Conservation (phyloP, 768 basidiomycete species). For the Suillus clintonianus region DNA sequence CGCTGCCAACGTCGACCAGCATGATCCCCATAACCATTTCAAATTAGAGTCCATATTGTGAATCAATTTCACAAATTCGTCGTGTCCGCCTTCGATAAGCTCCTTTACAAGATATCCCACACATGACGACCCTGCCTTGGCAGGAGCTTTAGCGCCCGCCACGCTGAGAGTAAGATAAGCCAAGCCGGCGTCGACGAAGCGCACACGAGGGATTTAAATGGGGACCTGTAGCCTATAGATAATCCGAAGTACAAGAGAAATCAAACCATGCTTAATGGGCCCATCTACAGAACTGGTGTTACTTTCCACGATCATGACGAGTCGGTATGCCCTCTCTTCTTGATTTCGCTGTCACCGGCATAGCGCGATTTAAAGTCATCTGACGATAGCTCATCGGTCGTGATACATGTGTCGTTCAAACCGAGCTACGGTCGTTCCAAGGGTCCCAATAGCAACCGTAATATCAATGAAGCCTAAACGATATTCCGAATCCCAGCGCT, state of each 20-base stretch:
- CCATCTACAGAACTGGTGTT: no score
- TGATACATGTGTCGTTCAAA: not conserved
- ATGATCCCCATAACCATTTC: no score
- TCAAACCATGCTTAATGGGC: no score
- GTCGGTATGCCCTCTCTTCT: no score
- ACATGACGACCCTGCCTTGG: not conserved
- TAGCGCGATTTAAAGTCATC: no score
- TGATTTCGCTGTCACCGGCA: no score
- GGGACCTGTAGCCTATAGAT: no score
- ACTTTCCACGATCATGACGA: no score
- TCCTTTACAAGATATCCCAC: conserved; percentile 10
- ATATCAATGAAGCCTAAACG: not conserved
- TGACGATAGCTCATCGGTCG: not conserved
- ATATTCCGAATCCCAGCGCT: not conserved
- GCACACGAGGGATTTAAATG: conserved; percentile 8
- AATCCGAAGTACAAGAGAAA: no score
- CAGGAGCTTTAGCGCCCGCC: not conserved
- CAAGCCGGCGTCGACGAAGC: conserved; percentile 10
- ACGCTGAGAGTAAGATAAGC: not conserved
- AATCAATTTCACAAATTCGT: conserved; percentile 11
- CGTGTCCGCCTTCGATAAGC: not conserved
- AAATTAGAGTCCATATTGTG: conserved; percentile 4
- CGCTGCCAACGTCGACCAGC: no score
- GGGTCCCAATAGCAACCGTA: not conserved
- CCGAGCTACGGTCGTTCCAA: not conserved